Base-by-base conservation (phyloP, 2,329 filamentous ascomycete species). In the Claviceps sp. region DNA sequence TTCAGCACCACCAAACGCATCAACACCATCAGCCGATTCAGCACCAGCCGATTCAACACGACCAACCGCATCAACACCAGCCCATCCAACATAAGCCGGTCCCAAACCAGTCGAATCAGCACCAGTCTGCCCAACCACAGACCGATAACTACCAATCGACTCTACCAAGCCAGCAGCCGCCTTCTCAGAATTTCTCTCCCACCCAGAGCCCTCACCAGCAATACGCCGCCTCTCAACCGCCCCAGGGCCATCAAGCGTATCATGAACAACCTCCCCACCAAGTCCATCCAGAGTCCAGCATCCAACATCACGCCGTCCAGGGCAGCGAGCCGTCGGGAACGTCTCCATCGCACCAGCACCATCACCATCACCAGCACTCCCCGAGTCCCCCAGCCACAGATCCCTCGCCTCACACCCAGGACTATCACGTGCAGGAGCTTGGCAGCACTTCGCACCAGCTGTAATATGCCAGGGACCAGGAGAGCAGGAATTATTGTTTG, bases 121-220 rank as follows among this genome's bases (percentile, higher is more conserved):
- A 56, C 20, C 59, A 60, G 46, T 53, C 55, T 38, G 50, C 55
- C 44, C 57, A 60, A 18, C 57, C 52, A 6, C 56, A 54, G 18
- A 51, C 40, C 16, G 47, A 55, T 4, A 54, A 56, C 47, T 53
- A 51, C 48, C 56, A 51, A 7, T 54, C 55, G 0, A 49, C 53
- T 47, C 51, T 54, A 11, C 49, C 60, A 44, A 52, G 48, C 41
- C 61, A 63, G 50, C 59, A 59, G 22, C 22, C 56, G 18, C 22
- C 56, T 26, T 61, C 62, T 30, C 56, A 58, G 48, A 56, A 52
- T 48, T 57, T 57, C 18, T 59, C 58, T 20, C 60, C 60, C 18
- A 26, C 57, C 0, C 60, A 59, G 34, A 62, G 60, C 57, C 60
- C 63, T 16, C 63, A 65, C 52, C 60, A 65, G 53, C 60, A 60